Conservation (phyloP, 2,329 filamentous ascomycete genomes). For the Pseudogymnoascus sp. region DNA sequence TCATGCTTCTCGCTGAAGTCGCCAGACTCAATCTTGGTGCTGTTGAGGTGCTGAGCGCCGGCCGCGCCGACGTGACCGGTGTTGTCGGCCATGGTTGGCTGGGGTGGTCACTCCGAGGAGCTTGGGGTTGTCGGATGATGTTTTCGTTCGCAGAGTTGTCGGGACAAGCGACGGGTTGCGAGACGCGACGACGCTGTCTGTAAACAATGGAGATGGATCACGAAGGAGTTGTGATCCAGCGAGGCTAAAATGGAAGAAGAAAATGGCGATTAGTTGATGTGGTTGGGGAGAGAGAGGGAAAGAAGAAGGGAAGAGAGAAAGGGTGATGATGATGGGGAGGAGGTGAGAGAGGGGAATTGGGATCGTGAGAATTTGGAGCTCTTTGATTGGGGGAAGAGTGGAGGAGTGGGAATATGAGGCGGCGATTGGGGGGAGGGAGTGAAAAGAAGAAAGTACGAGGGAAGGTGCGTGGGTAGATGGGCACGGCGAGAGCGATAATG, state of each 20-base stretch:
- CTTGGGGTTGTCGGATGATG: not conserved
- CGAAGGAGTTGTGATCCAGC: not conserved
- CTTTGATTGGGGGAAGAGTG: not conserved
- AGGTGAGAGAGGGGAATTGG: not conserved
- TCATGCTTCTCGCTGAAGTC: constrained; percentile 55
- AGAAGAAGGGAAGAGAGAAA: not conserved
- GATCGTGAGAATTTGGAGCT: not conserved
- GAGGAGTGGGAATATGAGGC: no score
- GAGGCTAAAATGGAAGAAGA: not conserved
- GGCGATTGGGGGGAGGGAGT: no score
- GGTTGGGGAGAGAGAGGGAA: not conserved
- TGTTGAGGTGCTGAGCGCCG: constrained; percentile 38
- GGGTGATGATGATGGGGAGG: not conserved
- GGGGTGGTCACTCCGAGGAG: not conserved
- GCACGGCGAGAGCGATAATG: no score
- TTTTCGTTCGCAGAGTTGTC: not conserved
- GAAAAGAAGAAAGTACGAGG: no score
- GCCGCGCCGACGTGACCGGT: constrained; percentile 13
- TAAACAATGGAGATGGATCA: not conserved
- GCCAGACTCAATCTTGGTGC: constrained; percentile 52
- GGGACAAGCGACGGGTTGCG: not conserved
- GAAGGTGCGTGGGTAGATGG: no score
- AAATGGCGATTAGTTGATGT: not conserved
- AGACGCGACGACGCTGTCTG: not conserved
- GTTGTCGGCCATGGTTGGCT: constrained; percentile 1